Conservation (phyloP, 1,284 basidiomycete genomes). For the Peniophora sp. region DNA sequence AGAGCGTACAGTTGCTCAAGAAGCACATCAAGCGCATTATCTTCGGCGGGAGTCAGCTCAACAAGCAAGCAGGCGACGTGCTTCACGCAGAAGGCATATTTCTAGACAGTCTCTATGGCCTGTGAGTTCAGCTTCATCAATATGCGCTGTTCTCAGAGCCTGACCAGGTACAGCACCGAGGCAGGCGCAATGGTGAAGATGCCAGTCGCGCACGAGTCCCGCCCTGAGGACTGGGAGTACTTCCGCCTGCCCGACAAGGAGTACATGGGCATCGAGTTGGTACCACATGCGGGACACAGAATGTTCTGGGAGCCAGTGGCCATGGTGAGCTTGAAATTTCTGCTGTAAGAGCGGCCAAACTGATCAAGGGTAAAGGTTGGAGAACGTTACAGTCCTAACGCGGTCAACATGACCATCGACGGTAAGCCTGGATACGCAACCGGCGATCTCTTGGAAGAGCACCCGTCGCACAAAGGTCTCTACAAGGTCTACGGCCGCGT, state of each 20-base stretch:
- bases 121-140: slow-evolving; percentile 4
- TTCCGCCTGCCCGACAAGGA: slow-evolving; percentile 5
- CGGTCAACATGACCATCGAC: neutral
- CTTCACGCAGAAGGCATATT: slow-evolving; percentile 8
- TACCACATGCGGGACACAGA: neutral
- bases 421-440: slow-evolving; percentile 3
- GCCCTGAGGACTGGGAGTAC: slow-evolving; percentile 11
- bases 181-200: slow-evolving; percentile 1
- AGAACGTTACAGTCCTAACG: slow-evolving; percentile 1
- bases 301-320: slow-evolving; percentile 7
- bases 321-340: slow-evolving; percentile 2
- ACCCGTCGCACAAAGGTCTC: slow-evolving; percentile 16
- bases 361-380: neutral
- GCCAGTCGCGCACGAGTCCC: neutral
- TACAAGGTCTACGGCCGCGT: slow-evolving; percentile 15
- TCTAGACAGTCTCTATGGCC: slow-evolving; percentile 12
- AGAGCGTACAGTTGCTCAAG: slow-evolving; percentile 6
- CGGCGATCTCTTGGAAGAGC: slow-evolving; percentile 18
- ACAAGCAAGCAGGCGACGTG: slow-evolving; percentile 11
- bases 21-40: slow-evolving; percentile 10
- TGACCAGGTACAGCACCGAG: slow-evolving; percentile 3
- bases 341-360: neutral
- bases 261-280: neutral
- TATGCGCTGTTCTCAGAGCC: neutral
- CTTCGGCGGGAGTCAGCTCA: slow-evolving; percentile 12